Evolutionary conservation across 768 basidiomycete genomes (phyloP), one percentile per base, ranked within the genome.

Genomic region (Pleurotus djamor): DNA sequence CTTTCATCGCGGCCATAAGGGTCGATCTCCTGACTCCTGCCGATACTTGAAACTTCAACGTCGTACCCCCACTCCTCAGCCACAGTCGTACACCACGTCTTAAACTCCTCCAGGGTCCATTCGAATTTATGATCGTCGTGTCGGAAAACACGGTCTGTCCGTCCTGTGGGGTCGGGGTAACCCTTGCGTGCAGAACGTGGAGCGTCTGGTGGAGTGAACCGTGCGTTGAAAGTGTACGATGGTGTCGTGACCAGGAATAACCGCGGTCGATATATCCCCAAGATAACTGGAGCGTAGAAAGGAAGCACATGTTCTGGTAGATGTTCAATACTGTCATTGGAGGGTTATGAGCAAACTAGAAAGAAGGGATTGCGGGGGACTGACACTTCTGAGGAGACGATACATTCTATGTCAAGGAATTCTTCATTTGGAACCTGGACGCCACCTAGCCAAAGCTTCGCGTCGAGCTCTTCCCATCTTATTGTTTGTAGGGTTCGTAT

Each of bases 111-210:
- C 0, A 72, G 68, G 0, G 92, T 94, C 89, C 91, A 96, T 69
- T 96, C 94, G 62, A 95, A 93, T 64, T 94, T 89, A 71, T 96
- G 94, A 63, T 95, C 94, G 17, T 72, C 60, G 67, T 96, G 92
- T 17, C 94, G 79, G 74, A 94, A 95, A 33, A 89, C 71, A 1
- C 93, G 83, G 49, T 80, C 67, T 0, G 92, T 94, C 14, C 89
- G 83, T 12, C 79, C 76, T 0, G 92, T 94, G 2, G 94, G 92
- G 71, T 96, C 94, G 0, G 71, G 77, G 67, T 71, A 85, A 0
- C 89, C 92, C 21, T 71, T 66, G 12, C 81, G 79, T 5, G 77
- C 75, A 4, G 76, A 72, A 38, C 76, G 68, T 4, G 73, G 72
- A 0, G 72, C 69, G 38, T 73, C 76, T 0, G 88, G 89, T 1